Evolutionary conservation across 1,139 yeast species (phyloP).

Genomic region (Zygoascus meyerae): DNA sequence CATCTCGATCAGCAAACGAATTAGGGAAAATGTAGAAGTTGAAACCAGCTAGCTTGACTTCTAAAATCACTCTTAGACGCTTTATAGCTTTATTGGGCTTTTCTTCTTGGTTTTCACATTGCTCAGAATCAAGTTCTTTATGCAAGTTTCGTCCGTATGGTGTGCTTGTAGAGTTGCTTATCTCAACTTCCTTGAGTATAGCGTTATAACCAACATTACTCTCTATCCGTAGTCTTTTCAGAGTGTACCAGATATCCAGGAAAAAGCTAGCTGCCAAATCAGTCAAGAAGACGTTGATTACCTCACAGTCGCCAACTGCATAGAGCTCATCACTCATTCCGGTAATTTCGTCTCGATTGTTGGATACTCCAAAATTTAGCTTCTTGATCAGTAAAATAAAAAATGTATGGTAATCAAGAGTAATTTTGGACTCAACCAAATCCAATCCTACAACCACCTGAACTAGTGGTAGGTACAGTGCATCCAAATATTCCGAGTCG

Average conservation of each 20-base stretch:
- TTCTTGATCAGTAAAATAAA: conserved; percentile 52
- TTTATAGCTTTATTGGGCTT: conserved; percentile 17
- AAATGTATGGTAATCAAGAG: conserved; percentile 83
- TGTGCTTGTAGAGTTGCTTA: conserved; percentile 2
- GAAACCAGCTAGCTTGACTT: conserved; percentile 51
- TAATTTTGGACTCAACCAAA: conserved; percentile 51
- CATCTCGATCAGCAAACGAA: conserved; percentile 68
- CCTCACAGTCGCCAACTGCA: conserved; percentile 50
- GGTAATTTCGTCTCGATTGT: conserved; percentile 50
- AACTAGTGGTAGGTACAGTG: conserved; percentile 54
- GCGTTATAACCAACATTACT: conserved; percentile 67
- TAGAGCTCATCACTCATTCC: conserved; percentile 49
- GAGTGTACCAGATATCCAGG: conserved; percentile 67
- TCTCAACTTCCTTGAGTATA: conserved; percentile 51
- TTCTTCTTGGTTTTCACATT: conserved; percentile 1
- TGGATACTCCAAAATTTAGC: conserved; percentile 55
- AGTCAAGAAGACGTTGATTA: conserved; percentile 61
- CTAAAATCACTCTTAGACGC: conserved; percentile 50
- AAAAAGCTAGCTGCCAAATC: conserved; percentile 81
- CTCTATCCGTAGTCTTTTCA: conserved; percentile 68
- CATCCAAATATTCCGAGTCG: conserved; percentile 37
- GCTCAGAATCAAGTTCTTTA: not conserved
- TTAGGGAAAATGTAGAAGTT: conserved; percentile 70
- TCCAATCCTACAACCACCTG: conserved; percentile 51
- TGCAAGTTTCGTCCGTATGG: not conserved